Base-by-base conservation (phyloP, 1,139 yeast genomes). In the Candida glucosophila region DNA sequence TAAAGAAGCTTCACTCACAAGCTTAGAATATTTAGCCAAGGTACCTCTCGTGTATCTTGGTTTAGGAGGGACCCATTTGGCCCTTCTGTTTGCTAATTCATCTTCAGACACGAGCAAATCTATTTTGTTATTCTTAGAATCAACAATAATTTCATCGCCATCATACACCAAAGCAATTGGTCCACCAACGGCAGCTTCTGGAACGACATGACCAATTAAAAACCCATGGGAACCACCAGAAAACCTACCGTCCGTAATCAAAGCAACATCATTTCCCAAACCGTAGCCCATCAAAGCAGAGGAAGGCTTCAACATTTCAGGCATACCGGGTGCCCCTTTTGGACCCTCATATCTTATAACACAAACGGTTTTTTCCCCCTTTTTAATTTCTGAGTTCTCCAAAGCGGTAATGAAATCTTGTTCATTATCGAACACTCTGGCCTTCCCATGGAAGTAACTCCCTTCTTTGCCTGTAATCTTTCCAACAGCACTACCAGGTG, bases 241-340 rank as follows among this genome's bases (percentile, higher is more conserved):
- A 69, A 90, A 90, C 67, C 98, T 77, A 44, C 98, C 98, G 52
- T 90, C 98, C 26, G 98, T 90, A 46, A 90, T 68, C 41, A 90
- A 69, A 18, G 98, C 98, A 45, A 85, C 95, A 47, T 90, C 97
- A 58, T 88, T 75, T 51, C 98, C 98, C 40, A 90, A 71, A 47
- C 98, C 98, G 57, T 86, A 86, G 44, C 98, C 98, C 97, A 90
- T 90, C 39, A 90, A 67, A 9, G 96, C 95, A 35, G 94, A 77
- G 13, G 95, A 83, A 22, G 98, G 98, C 62, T 90, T 90, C 58
- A 90, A 75, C 98, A 90, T 90, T 62, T 90, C 98, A 28, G 98
- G 97, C 98, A 90, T 90, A 63, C 98, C 98, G 49, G 98, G 98
- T 37, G 96, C 98, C 63, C 98, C 98, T 62, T 77, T 86, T 55